Evolutionary conservation across 2,329 filamentous ascomycete species (phyloP).

Genomic region (Rhexocercosporidium sp.): DNA sequence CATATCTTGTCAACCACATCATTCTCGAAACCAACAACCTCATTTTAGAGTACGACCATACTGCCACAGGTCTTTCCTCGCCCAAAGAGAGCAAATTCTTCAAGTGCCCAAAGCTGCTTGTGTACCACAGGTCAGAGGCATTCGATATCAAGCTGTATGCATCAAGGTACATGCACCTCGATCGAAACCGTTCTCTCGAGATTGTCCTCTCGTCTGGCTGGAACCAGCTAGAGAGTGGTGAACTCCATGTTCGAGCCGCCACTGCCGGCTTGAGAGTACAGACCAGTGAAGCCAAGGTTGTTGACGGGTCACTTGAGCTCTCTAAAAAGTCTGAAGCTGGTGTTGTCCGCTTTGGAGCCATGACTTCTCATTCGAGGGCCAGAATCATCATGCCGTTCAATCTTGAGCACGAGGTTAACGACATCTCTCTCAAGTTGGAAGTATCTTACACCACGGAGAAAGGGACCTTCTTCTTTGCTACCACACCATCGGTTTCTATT

Average conservation of each 20-base stretch:
- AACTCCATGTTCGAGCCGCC: conserved; percentile 65
- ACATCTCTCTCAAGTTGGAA: conserved; percentile 77
- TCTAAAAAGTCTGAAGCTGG: conserved; percentile 59
- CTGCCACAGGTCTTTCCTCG: conserved; percentile 44
- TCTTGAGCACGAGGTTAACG: conserved; percentile 75
- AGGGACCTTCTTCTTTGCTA: conserved; percentile 68
- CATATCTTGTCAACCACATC: conserved; percentile 77
- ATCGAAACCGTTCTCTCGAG: conserved; percentile 78
- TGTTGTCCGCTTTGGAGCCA: conserved; percentile 54
- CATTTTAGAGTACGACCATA: conserved; percentile 67
- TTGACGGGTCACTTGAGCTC: conserved; percentile 50
- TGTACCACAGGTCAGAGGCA: conserved; percentile 73
- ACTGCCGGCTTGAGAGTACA: conserved; percentile 70
- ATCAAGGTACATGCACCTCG: conserved; percentile 76
- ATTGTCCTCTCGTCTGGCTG: conserved; percentile 75
- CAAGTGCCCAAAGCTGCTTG: conserved; percentile 65
- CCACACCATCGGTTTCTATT: conserved; percentile 68
- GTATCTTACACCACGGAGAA: conserved; percentile 72
- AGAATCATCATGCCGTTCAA: conserved; percentile 80
- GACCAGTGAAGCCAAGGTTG: conserved; percentile 61
- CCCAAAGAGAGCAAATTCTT: conserved; percentile 50
- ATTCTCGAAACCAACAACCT: conserved; percentile 68
- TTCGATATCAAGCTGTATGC: conserved; percentile 72
- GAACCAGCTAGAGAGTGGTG: conserved; percentile 68
- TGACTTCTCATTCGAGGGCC: conserved; percentile 53